Conservation (phyloP, 139 green algal genomes). For the Edaphochlamys debaryana region DNA sequence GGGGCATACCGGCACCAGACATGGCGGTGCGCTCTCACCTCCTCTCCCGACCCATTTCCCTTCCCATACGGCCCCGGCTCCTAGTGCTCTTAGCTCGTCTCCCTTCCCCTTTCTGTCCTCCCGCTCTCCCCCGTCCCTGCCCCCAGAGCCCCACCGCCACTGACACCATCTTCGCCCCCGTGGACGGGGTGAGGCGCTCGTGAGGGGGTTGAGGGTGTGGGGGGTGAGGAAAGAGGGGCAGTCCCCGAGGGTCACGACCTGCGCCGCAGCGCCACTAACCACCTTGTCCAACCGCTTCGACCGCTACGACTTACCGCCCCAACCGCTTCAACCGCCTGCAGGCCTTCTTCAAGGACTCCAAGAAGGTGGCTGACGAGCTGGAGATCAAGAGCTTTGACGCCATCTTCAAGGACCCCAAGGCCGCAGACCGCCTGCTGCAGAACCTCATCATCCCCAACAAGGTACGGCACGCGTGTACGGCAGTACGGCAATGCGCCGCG, state of each 20-base stretch:
- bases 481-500: not conserved
- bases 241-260: not conserved
- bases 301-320: not conserved
- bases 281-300: not conserved
- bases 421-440: slow-evolving; percentile 7
- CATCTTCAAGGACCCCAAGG: not conserved
- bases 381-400: not conserved
- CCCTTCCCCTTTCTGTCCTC: not conserved
- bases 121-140: not conserved
- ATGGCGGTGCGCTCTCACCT: not conserved
- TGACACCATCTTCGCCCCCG: not conserved
- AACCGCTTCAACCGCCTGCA: not conserved
- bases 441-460: slow-evolving; percentile 13
- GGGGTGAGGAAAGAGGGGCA: not conserved
- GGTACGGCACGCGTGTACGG: not conserved
- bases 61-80: too few relatives aligned
- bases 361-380: not conserved
- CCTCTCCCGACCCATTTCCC: not conserved
- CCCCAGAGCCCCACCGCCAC: not conserved
- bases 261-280: too few relatives aligned
- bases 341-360: not conserved
- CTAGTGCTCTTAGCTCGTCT: not conserved
- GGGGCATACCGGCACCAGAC: not conserved
- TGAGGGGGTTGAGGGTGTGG: not conserved
- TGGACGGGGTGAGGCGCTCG: not conserved